These are phyloP conservation scores for Cynara cardunculus DNA, from an alignment of 129 eudicot species.

Conservation along the genomic window DNA sequence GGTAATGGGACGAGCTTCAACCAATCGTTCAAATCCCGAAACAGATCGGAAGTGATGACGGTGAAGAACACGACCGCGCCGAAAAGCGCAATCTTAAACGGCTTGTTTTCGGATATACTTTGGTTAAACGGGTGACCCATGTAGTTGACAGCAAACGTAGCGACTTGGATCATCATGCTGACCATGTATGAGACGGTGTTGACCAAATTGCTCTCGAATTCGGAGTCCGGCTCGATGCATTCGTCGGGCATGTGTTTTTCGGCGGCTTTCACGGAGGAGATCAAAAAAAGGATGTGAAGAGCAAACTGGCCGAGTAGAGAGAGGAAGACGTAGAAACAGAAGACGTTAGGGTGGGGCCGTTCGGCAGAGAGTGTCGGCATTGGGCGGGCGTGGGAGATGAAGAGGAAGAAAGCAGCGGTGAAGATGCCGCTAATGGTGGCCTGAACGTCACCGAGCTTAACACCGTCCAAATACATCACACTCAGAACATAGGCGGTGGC, in stretches of 20 bases:
- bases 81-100: conserved; percentile 57
- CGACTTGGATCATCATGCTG: conserved; percentile 88
- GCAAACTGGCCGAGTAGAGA: conserved; percentile 82
- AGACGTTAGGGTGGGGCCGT: conserved; percentile 86
- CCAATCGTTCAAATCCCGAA: conserved; percentile 79
- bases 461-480: conserved; percentile 87
- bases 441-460: conserved; percentile 83
- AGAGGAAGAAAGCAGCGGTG: conserved; percentile 89
- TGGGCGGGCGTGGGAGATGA: conserved; percentile 88
- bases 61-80: conserved; percentile 77
- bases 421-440: conserved; percentile 91
- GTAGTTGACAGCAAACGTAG: conserved; percentile 91
- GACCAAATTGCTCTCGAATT: conserved; percentile 75
- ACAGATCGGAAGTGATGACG: conserved; percentile 66
- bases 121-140: conserved; percentile 96
- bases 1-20: conserved; percentile 80
- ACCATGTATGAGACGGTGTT: conserved; percentile 94
- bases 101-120: conserved; percentile 75
- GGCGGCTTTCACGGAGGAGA: conserved; percentile 75
- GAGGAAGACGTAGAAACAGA: conserved; percentile 71
- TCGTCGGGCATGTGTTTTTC: conserved; percentile 91
- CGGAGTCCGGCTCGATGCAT: conserved; percentile 86
- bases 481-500: conserved; percentile 91
- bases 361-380: conserved; percentile 68
- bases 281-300: conserved; percentile 61